A percentile compares a stretch with the other conserved stretches of the same genome.
These are phyloP conservation scores for Hypoxylon sp. DNA, from an alignment of 2,329 filamentous ascomycete species.

Conservation along the genomic window DNA sequence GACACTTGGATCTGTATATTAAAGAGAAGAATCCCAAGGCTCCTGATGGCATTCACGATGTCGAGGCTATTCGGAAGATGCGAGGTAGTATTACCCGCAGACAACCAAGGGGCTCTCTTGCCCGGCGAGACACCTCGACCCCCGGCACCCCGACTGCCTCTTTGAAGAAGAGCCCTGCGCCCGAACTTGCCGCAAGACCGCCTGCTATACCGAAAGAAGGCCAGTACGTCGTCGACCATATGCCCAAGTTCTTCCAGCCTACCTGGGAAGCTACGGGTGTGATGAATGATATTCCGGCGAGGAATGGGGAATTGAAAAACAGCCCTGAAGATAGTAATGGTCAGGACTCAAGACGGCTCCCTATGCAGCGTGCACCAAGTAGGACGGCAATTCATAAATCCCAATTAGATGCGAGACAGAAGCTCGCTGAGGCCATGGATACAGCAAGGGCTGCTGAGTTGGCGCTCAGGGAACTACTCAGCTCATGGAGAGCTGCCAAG, in stretches of 20 bases:
- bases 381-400: slow-evolving; percentile 67
- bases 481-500: slow-evolving; percentile 87
- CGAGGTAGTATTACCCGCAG: slow-evolving; percentile 88
- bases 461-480: slow-evolving; percentile 85
- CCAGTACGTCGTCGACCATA: slow-evolving; percentile 61
- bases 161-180: slow-evolving; percentile 58
- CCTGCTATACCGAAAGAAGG: slow-evolving; percentile 61
- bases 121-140: slow-evolving; percentile 74
- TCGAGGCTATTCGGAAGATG: slow-evolving; percentile 88
- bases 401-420: slow-evolving; percentile 74
- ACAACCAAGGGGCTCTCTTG: slow-evolving; percentile 78
- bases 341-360: slow-evolving; percentile 57
- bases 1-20: slow-evolving; percentile 94
- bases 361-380: slow-evolving; percentile 61
- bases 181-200: slow-evolving; percentile 58
- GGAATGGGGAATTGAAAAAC: slow-evolving; percentile 61
- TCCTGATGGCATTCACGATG: slow-evolving; percentile 88
- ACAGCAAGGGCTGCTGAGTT: slow-evolving; percentile 87
- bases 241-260: slow-evolving; percentile 71
- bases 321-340: slow-evolving; percentile 54
- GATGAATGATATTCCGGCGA: slow-evolving; percentile 78
- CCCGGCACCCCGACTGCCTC: slow-evolving; percentile 66
- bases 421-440: slow-evolving; percentile 79
- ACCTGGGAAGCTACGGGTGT: slow-evolving; percentile 84
- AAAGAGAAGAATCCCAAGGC: slow-evolving; percentile 93